Evolutionary conservation across 1,284 basidiomycete genomes (phyloP).

Genomic region (Ustilago hordei): DNA sequence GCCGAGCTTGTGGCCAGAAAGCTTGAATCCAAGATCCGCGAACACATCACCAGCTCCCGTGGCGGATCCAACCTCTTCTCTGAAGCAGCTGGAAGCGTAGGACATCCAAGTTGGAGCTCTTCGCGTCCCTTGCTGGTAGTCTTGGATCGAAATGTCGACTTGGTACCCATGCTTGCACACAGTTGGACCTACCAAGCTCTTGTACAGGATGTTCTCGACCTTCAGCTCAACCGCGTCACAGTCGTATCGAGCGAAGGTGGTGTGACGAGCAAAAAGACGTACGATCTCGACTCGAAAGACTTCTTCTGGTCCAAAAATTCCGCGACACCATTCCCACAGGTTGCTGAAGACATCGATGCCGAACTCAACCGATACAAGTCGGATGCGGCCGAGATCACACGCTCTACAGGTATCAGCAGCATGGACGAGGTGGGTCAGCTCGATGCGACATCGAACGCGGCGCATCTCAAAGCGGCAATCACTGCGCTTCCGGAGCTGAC

Average conservation of each 20-base stretch:
- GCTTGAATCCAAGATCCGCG: constrained; percentile 89
- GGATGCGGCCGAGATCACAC: constrained; percentile 95
- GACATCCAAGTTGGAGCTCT: constrained; percentile 35
- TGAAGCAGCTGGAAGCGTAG: constrained; percentile 38
- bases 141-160: constrained; percentile 92
- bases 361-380: constrained; percentile 94
- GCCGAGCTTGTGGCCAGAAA: constrained; percentile 98
- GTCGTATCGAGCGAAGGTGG: constrained; percentile 71
- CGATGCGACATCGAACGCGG: constrained; percentile 90
- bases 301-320: constrained; percentile 99
- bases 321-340: constrained; percentile 95
- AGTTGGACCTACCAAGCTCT: constrained; percentile 99
- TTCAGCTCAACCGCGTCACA: constrained; percentile 94
- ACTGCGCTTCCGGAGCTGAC: constrained; percentile 98
- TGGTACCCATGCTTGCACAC: constrained; percentile 94
- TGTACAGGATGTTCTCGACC: constrained; percentile 95
- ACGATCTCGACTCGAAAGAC: constrained; percentile 97
- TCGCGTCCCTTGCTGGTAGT: constrained; percentile 78
- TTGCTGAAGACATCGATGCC: constrained; percentile 94
- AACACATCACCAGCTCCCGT: constrained; percentile 83
- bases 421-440: constrained; percentile 82
- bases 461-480: constrained; percentile 96
- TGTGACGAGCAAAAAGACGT: constrained; percentile 70
- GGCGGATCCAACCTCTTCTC: constrained; percentile 68
- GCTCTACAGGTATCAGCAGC: constrained; percentile 94